phyloP scores from a whole-genome alignment of 2,329 filamentous ascomycete genomes.

The Sarocladium kiliense region DNA sequence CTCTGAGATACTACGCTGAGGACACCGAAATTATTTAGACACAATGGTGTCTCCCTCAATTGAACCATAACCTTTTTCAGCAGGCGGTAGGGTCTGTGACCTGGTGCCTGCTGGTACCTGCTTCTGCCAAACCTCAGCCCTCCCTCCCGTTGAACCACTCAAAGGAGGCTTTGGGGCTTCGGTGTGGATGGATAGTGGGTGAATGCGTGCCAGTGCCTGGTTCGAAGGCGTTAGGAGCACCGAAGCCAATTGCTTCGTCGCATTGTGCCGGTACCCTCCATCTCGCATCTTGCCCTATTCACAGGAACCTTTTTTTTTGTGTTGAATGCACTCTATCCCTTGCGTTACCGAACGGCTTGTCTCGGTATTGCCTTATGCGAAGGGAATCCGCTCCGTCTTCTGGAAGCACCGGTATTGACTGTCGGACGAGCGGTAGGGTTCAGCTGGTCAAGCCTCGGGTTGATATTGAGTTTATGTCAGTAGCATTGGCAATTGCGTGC shows the following conservation, averaged over 20 bases:
- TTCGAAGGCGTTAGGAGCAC: background rate
- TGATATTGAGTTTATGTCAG: no score
- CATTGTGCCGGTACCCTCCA: background rate
- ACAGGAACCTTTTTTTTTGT: background rate
- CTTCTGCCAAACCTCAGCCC: conserved; percentile 1
- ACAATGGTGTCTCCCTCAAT: no score
- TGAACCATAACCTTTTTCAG: background rate
- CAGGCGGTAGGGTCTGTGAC: conserved; percentile 6
- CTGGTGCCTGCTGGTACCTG: conserved; percentile 3
- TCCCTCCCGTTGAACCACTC: background rate
- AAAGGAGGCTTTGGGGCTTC: background rate
- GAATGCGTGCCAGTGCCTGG: conserved; percentile 1
- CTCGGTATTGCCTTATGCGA: conserved; percentile 2
- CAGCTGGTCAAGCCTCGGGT: background rate
- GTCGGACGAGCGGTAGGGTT: background rate
- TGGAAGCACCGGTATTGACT: background rate
- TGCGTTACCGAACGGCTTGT: conserved; percentile 4
- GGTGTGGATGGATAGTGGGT: background rate
- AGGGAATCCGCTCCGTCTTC: background rate
- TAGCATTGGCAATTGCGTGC: no score
- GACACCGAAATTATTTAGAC: no score
- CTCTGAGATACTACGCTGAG: no score
- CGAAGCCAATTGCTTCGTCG: background rate
- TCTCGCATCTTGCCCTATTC: background rate
- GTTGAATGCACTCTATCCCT: background rate